A percentile compares a stretch with the other conserved stretches of the same genome.
These are phyloP conservation scores for Hypoxylon sp. DNA, from an alignment of 2,329 filamentous ascomycete genomes.

Conservation along the genomic window DNA sequence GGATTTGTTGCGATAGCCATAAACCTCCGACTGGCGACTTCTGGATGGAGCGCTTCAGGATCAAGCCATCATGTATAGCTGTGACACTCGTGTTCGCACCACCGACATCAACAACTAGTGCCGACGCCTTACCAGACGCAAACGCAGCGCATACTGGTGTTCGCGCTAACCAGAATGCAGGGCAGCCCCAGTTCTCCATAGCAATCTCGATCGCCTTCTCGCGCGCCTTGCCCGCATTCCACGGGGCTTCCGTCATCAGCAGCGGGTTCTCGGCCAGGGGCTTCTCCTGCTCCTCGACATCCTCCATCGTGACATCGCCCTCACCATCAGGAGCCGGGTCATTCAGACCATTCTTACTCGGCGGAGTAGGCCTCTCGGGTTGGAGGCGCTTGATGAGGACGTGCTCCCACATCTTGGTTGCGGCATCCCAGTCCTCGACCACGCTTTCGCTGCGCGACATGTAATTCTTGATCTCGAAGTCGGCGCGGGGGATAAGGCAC, in stretches of 20 bases:
- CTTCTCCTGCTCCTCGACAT: conserved; percentile 77
- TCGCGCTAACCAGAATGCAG: conserved; percentile 93
- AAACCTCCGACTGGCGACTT: conserved; percentile 89
- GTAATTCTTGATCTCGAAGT: conserved; percentile 90
- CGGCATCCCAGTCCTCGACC: conserved; percentile 97
- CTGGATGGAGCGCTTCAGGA: conserved; percentile 90
- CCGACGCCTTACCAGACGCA: conserved; percentile 92
- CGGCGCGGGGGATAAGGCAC: conserved; percentile 81
- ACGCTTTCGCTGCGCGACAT: conserved; percentile 85
- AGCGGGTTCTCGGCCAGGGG: conserved; percentile 90
- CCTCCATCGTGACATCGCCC: conserved; percentile 73
- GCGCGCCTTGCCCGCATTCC: conserved; percentile 88
- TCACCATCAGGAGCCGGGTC: conserved; percentile 75
- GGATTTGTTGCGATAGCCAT: conserved; percentile 91
- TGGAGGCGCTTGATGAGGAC: conserved; percentile 91
- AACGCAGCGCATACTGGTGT: conserved; percentile 93
- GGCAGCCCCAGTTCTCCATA: conserved; percentile 96
- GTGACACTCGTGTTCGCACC: conserved; percentile 91
- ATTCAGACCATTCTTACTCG: conserved; percentile 84
- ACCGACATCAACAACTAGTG: conserved; percentile 92
- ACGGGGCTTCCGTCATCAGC: conserved; percentile 93
- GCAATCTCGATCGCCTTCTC: conserved; percentile 97
- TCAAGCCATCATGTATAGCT: conserved; percentile 93
- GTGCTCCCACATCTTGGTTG: conserved; percentile 91
- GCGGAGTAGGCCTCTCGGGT: conserved; percentile 77